A percentile compares a stretch with the other conserved stretches of the same genome.
Evolutionary conservation across 345 rosid genomes (phyloP).

Genomic region (Acer campestre): DNA sequence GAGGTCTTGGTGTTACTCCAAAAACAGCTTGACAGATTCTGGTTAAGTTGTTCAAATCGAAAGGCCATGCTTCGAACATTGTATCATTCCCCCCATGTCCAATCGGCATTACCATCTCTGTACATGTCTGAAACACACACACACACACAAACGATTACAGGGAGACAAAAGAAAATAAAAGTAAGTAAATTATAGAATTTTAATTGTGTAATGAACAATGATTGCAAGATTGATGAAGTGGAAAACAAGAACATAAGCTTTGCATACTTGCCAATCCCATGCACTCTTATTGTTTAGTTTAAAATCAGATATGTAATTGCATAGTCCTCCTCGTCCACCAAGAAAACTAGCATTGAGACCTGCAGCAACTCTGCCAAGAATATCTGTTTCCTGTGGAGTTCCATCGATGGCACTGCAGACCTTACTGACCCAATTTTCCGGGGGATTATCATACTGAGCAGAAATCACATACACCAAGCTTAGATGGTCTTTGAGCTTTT

Average conservation of each 20-base stretch:
- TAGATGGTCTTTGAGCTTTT: constrained; percentile 26
- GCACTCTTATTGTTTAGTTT: constrained; percentile 18
- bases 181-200: background rate
- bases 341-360: constrained; percentile 27
- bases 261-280: constrained; percentile 51
- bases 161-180: background rate
- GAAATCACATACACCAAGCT: constrained; percentile 16
- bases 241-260: background rate
- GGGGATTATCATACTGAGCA: constrained; percentile 52
- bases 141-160: too few species aligned
- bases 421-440: constrained; percentile 23
- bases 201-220: background rate
- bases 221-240: background rate
- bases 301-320: background rate
- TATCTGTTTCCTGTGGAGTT: constrained; percentile 16
- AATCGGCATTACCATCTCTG: constrained; percentile 25
- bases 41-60: constrained; percentile 17
- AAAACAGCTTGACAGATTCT: constrained; percentile 12
- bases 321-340: constrained; percentile 2
- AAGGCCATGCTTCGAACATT: constrained; percentile 30
- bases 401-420: constrained; percentile 45
- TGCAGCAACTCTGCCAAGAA: constrained; percentile 35
- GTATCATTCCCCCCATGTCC: constrained; percentile 23
- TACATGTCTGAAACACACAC: constrained; percentile 23
- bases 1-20: constrained; percentile 19